Evolutionary conservation across 108 stramenopile genomes (phyloP), one percentile per base, ranked within the genome.

Genomic region (Cafeteria roenbergensis): DNA sequence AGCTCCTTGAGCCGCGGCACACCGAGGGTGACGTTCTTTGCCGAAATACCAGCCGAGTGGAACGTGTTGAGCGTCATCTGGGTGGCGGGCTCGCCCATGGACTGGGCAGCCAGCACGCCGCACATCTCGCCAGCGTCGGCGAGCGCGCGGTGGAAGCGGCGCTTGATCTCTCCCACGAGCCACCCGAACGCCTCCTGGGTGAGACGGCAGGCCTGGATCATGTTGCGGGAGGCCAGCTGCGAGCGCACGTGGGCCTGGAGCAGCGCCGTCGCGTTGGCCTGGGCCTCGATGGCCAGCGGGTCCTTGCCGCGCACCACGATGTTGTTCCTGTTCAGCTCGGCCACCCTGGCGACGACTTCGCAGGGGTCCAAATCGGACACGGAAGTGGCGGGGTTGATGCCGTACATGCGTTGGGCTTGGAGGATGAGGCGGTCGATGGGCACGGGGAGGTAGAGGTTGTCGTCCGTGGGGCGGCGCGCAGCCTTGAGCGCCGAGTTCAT

Each of bases 51-150:
- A 53, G 96, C 92, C 66, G 90, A 93, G 77, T 97, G 96, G 77
- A 97, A 97, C 31, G 96, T 97, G 73, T 78, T 79, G 51, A 97
- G 79, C 6, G 96, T 97, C 96, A 97, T 97, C 74, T 97, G 96
- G n/a, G 96, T 97, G 38, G 93, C 92, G 26, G 96, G 96, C 74
- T 97, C 93, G 25, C 96, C 96, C 64, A 97, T 89, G 66, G 88
- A 90, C 74, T 97, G 96, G 1, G 96, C 96, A 6, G 96, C 96
- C 62, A 95, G 83, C 12, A 97, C 93, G 59, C 96, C 96, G 60
- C 86, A 86, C 92, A 95, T 95, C 73, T 97, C 96, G n/a, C 96
- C 96, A 14, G 96, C 88, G 66, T 79, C 77, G 8, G 93, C 93
- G 75, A 86, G 87, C 57, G 91, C 85, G 51, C 78, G 78, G 71